Evolutionary conservation across 345 rosid genomes (phyloP).

Genomic region (Citrus hindsii): DNA sequence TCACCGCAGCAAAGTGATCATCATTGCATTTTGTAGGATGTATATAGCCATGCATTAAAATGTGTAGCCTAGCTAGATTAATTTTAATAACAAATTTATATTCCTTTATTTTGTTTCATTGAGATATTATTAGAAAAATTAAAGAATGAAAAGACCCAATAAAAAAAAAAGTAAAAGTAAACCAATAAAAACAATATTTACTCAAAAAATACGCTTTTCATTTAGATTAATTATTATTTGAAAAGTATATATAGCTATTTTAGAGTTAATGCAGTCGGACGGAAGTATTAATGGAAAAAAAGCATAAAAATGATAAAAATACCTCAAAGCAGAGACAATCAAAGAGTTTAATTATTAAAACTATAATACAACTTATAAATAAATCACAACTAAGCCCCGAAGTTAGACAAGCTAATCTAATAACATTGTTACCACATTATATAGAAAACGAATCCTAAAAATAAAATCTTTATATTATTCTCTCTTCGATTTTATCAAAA

Average conservation of each 20-base stretch:
- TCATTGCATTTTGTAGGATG: constrained; percentile 9
- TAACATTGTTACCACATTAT: not conserved
- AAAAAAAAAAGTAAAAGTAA: too few species aligned
- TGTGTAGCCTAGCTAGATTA: not conserved
- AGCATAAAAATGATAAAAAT: not conserved
- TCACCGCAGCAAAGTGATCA: not conserved
- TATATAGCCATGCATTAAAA: constrained; percentile 12
- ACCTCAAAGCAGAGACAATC: not conserved
- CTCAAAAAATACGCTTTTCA: not conserved
- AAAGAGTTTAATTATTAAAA: not conserved
- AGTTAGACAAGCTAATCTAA: too few species aligned
- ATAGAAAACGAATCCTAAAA: not conserved
- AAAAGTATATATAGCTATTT: too few species aligned
- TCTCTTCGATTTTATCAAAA: not conserved
- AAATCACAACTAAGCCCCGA: too few species aligned
- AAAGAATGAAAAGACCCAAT: not conserved
- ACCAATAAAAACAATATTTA: too few species aligned
- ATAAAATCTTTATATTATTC: not conserved
- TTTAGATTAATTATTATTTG: too few species aligned
- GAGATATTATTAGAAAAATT: not conserved
- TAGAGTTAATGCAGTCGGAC: too few species aligned
- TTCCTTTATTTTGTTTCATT: not conserved
- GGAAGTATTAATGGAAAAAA: too few species aligned
- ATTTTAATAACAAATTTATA: not conserved
- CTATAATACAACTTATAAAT: too few species aligned